Conservation (phyloP, 1,284 basidiomycete genomes). For the Trichosporon sp. region DNA sequence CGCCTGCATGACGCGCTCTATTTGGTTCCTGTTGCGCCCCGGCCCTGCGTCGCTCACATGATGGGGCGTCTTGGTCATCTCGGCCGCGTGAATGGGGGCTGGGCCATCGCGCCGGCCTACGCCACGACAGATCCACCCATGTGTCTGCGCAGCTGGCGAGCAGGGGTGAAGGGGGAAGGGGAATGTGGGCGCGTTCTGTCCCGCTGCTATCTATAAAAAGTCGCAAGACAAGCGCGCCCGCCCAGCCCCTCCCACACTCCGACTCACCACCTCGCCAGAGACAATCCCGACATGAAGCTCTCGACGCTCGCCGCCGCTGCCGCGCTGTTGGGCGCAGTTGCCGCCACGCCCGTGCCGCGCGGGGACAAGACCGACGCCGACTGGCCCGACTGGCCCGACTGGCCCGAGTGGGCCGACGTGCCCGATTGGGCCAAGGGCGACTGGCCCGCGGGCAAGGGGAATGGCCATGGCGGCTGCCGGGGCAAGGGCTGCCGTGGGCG, state of each 20-base stretch:
- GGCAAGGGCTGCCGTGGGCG: neutral
- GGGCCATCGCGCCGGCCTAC: too few relatives aligned
- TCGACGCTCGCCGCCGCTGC: neutral
- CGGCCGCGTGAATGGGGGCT: too few relatives aligned
- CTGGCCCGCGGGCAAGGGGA: neutral
- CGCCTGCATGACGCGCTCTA: neutral
- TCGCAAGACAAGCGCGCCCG: neutral
- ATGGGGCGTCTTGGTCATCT: too few relatives aligned
- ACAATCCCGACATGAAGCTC: conserved; percentile 6
- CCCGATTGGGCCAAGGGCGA: neutral
- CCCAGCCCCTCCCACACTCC: neutral
- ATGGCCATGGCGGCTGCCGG: neutral
- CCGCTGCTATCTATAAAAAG: too few relatives aligned
- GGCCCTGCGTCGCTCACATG: neutral
- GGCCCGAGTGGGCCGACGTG: neutral
- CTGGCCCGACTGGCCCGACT: neutral
- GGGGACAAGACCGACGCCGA: neutral
- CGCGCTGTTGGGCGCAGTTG: neutral
- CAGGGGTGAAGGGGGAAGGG: too few relatives aligned
- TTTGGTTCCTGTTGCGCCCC: neutral
- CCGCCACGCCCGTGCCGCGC: neutral
- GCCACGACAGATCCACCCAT: too few relatives aligned
- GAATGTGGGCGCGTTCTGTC: too few relatives aligned
- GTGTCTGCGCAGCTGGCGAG: too few relatives aligned
- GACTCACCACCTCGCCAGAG: neutral